Percentiles rank a stretch among this genome's conserved stretches.
Evolutionary conservation across 202 grass and related monocot species (phyloP).

Genomic region (Brachypodium distachyon): DNA sequence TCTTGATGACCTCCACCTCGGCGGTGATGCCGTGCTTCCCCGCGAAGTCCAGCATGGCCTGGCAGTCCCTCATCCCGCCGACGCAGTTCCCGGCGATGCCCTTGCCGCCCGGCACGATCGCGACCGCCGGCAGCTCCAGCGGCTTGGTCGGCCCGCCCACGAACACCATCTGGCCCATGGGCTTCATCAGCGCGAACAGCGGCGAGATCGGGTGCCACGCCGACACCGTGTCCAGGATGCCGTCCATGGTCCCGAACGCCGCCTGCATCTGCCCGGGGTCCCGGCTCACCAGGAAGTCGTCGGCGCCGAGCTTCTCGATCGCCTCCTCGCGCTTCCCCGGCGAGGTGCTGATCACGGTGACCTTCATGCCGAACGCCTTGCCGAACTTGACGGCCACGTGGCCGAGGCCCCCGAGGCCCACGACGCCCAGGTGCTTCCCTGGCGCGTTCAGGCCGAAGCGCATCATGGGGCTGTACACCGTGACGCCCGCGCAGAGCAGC

Average conservation of each 20-base stretch:
- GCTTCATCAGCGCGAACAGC: constrained; percentile 41
- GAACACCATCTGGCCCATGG: constrained; percentile 47
- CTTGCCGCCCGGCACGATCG: constrained; percentile 43
- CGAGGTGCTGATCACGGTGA: constrained; percentile 59
- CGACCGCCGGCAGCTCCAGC: constrained; percentile 50
- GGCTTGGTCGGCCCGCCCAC: constrained; percentile 45
- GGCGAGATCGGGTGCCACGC: constrained; percentile 40
- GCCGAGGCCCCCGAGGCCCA: constrained; percentile 50
- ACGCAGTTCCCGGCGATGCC: constrained; percentile 33
- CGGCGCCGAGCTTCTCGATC: constrained; percentile 37
- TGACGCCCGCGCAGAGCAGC: constrained; percentile 55
- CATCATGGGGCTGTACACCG: constrained; percentile 51
- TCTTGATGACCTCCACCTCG: constrained; percentile 51
- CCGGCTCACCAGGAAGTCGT: constrained; percentile 39
- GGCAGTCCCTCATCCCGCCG: constrained; percentile 48
- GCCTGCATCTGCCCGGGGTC: constrained; percentile 26
- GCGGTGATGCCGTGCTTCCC: constrained; percentile 42
- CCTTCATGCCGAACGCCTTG: constrained; percentile 47
- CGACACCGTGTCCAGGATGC: constrained; percentile 59
- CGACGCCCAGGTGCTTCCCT: constrained; percentile 53
- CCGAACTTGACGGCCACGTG: constrained; percentile 63
- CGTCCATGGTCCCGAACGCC: constrained; percentile 38
- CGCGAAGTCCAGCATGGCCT: constrained; percentile 59
- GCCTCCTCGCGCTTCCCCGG: constrained; percentile 41
- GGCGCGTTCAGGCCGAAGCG: constrained; percentile 28